Evolutionary conservation across 2,329 filamentous ascomycete species (phyloP).

Genomic region (Penicillium nordicum): DNA sequence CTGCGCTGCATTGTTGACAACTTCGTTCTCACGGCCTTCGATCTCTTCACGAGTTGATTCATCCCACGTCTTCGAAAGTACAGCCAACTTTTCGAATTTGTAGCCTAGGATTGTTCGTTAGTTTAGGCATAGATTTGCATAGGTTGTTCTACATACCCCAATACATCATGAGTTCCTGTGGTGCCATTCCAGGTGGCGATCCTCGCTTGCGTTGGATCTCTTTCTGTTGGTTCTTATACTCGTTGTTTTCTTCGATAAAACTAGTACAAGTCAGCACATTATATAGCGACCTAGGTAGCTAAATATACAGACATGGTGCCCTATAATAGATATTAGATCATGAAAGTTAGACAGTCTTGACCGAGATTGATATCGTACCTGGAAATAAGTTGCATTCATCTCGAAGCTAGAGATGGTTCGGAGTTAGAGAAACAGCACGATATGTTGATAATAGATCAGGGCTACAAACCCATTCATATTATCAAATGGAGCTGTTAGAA

Average conservation of each 20-base stretch:
- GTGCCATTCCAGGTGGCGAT: conserved; percentile 52
- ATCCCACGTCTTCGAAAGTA: conserved; percentile 71
- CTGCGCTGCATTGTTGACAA: conserved; percentile 86
- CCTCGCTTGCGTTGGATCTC: conserved; percentile 53
- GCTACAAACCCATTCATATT: conserved; percentile 66
- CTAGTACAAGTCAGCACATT: conserved; percentile 45
- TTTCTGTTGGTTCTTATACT: conserved; percentile 63
- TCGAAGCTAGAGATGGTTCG: conserved; percentile 63
- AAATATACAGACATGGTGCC: conserved; percentile 51
- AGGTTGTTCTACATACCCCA: conserved; percentile 62
- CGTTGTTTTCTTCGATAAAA: conserved; percentile 89
- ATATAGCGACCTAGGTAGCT: not conserved
- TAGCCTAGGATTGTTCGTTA: conserved; percentile 60
- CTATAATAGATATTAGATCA: conserved; percentile 35
- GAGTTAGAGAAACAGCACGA: conserved; percentile 4
- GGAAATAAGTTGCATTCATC: conserved; percentile 90
- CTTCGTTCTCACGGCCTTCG: conserved; percentile 65
- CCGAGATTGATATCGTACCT: conserved; percentile 55
- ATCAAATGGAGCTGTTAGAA: conserved; percentile 81
- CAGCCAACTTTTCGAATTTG: conserved; percentile 87
- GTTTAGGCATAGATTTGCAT: not conserved
- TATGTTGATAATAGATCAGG: not conserved
- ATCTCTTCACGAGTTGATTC: conserved; percentile 72
- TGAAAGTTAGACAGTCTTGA: not conserved
- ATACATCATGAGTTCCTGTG: conserved; percentile 81